Evolutionary conservation across 768 basidiomycete genomes (phyloP).

Genomic region (Suillus discolor): DNA sequence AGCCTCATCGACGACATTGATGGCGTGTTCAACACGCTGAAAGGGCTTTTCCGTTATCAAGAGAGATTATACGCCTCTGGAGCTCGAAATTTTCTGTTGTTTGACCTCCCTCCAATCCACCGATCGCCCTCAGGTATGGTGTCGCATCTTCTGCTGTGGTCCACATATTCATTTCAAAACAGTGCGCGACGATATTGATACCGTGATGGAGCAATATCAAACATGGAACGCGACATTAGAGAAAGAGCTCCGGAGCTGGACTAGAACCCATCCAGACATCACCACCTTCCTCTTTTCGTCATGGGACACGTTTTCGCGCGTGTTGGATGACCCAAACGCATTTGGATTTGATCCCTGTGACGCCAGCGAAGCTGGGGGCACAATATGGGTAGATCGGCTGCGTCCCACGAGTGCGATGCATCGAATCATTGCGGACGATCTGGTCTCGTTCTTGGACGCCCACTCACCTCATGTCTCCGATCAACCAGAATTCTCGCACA

Average conservation of each 20-base stretch:
- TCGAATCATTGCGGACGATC: conserved; percentile 19
- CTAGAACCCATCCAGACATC: conserved; percentile 41
- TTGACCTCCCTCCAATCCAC: conserved; percentile 60
- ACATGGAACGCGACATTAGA: conserved; percentile 51
- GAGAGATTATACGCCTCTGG: conserved; percentile 51
- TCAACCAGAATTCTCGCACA: not conserved
- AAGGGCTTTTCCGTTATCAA: conserved; percentile 46
- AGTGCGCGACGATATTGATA: not conserved
- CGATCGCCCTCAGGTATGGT: conserved; percentile 38
- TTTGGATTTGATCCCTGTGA: conserved; percentile 5
- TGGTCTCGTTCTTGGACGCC: conserved; percentile 2
- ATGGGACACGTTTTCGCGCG: conserved; percentile 43
- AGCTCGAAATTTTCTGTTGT: conserved; percentile 57
- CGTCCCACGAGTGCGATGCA: conserved; percentile 21
- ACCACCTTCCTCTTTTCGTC: conserved; percentile 55
- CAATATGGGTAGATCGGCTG: conserved; percentile 18
- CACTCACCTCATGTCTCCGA: conserved; percentile 1
- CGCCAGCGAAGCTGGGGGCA: conserved; percentile 37
- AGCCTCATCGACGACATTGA: not conserved
- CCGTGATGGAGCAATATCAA: not conserved
- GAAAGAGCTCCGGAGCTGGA: conserved; percentile 38
- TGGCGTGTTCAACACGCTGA: conserved; percentile 27
- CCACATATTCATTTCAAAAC: not conserved
- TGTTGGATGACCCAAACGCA: conserved; percentile 47
- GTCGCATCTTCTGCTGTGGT: conserved; percentile 20